These are phyloP conservation scores for Microcera coccophila DNA, from an alignment of 2,329 filamentous ascomycete genomes.

Conservation along the genomic window DNA sequence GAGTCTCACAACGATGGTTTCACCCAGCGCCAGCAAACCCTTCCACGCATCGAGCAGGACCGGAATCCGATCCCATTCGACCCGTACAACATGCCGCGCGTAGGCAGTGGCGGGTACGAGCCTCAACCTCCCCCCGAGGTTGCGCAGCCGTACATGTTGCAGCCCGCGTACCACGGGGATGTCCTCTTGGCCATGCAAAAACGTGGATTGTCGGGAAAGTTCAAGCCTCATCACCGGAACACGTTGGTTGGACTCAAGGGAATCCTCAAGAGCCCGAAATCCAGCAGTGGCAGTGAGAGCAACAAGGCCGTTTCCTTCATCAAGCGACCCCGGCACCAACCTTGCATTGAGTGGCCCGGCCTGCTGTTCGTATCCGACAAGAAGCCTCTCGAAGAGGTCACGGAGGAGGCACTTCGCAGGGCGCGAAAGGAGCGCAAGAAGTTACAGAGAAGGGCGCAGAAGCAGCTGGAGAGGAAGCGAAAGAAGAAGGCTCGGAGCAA, in stretches of 20 bases:
- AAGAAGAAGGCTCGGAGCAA: slow-evolving; percentile 12
- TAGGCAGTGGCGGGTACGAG: not conserved
- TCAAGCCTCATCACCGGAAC: slow-evolving; percentile 18
- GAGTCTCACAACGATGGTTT: not conserved
- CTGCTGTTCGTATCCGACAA: slow-evolving; percentile 25
- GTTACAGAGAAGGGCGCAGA: slow-evolving; percentile 3
- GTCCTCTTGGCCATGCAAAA: slow-evolving; percentile 5
- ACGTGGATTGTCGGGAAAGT: slow-evolving; percentile 3
- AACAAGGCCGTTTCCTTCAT: slow-evolving; percentile 8
- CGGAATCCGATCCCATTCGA: not conserved
- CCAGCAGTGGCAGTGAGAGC: not conserved
- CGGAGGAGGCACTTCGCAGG: slow-evolving; percentile 17
- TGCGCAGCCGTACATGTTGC: slow-evolving; percentile 9
- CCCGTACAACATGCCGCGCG: not conserved
- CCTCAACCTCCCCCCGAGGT: not conserved
- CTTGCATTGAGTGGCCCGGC: slow-evolving; percentile 16
- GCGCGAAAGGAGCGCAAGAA: slow-evolving; percentile 5
- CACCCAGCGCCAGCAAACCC: not conserved
- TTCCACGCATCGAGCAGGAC: not conserved
- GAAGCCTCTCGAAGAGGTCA: slow-evolving; percentile 18
- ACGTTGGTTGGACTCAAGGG: slow-evolving; percentile 16
- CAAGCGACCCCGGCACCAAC: slow-evolving; percentile 5
- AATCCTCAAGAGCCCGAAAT: slow-evolving; percentile 17
- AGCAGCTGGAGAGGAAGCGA: slow-evolving; percentile 14
- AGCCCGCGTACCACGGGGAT: slow-evolving; percentile 18